phyloP scores from a whole-genome alignment of 1,284 basidiomycete species.

The Rugosomyces carneus region DNA sequence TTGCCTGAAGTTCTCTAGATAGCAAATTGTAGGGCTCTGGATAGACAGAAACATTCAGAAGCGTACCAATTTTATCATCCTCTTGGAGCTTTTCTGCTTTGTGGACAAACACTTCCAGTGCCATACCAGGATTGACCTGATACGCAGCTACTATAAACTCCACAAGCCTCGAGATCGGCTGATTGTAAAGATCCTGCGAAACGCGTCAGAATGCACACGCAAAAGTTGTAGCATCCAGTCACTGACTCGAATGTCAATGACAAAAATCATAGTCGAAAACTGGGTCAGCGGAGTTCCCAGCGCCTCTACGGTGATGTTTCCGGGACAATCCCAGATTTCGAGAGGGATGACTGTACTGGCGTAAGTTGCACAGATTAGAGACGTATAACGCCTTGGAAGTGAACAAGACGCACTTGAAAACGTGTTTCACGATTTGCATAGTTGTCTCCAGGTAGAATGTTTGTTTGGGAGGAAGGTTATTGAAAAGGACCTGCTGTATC shows the following conservation, averaged over 20 bases:
- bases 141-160: constrained; percentile 72
- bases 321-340: constrained; percentile 95
- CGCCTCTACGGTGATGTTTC: constrained; percentile 72
- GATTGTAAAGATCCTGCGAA: constrained; percentile 58
- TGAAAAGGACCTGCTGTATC: constrained; percentile 88
- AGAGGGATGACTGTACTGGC: constrained; percentile 85
- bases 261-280: constrained; percentile 84
- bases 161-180: constrained; percentile 75
- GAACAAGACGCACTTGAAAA: constrained; percentile 69
- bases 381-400: not conserved
- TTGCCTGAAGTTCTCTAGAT: constrained; percentile 78
- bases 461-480: constrained; percentile 78
- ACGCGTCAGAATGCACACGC: not conserved
- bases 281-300: constrained; percentile 67
- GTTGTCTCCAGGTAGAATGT: constrained; percentile 91
- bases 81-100: constrained; percentile 92
- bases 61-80: constrained; percentile 84
- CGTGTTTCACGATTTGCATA: constrained; percentile 67
- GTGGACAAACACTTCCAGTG: constrained; percentile 93
- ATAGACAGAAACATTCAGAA: constrained; percentile 1
- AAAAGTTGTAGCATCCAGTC: not conserved
- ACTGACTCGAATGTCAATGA: constrained; percentile 91
- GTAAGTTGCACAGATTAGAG: constrained; percentile 3
- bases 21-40: constrained; percentile 3
- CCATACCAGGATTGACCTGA: constrained; percentile 71